Percentiles rank a stretch among this genome's conserved stretches.
phyloP scores from a whole-genome alignment of 2,329 filamentous ascomycete species.

The Fusarium chuoi region DNA sequence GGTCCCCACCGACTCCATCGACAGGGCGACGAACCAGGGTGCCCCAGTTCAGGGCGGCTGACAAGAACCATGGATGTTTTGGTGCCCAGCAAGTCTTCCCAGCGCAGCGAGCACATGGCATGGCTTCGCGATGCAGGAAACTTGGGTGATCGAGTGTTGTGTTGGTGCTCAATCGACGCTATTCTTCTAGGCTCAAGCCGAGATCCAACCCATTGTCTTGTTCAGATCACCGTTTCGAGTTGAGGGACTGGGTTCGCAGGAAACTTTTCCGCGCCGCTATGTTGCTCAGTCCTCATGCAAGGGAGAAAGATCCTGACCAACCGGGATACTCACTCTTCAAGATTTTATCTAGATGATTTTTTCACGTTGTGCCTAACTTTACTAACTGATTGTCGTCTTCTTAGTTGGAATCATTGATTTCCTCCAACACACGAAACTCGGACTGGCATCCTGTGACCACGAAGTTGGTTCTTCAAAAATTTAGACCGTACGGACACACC shows the following conservation, averaged over 20 bases:
- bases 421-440: constrained; percentile 7
- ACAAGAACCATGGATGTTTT: constrained; percentile 32
- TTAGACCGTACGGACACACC: constrained; percentile 23
- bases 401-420: constrained; percentile 23
- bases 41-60: constrained; percentile 36
- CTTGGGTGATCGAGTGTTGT: background rate
- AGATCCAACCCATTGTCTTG: background rate
- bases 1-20: constrained; percentile 31
- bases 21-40: constrained; percentile 39
- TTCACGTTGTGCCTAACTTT: constrained; percentile 17
- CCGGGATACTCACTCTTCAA: constrained; percentile 22
- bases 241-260: constrained; percentile 20
- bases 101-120: constrained; percentile 14
- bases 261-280: constrained; percentile 18
- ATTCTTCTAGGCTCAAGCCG: background rate
- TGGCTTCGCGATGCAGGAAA: constrained; percentile 6
- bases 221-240: background rate
- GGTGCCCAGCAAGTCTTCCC: constrained; percentile 29
- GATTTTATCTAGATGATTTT: constrained; percentile 32
- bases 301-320: constrained; percentile 28
- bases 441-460: constrained; percentile 29
- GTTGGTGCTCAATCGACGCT: constrained; percentile 2
- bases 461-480: constrained; percentile 10
- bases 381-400: constrained; percentile 32
- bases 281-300: constrained; percentile 34